phyloP scores from a whole-genome alignment of 2,329 filamentous ascomycete genomes.

The Elsinoe ampelina region DNA sequence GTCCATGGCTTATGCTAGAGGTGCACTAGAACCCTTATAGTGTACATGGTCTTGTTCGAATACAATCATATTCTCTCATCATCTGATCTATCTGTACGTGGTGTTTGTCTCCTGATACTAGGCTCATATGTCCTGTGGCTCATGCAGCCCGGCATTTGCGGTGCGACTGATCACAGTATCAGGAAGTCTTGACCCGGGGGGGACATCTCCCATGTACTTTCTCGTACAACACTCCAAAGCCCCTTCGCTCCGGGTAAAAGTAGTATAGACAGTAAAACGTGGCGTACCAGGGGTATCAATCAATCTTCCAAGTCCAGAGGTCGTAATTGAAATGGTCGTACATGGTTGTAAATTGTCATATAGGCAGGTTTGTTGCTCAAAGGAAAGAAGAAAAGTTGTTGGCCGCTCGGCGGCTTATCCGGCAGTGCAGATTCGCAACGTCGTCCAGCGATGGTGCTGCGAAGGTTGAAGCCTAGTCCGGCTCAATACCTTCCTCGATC shows the following conservation, averaged over 20 bases:
- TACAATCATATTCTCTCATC: too few species aligned
- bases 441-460: background rate
- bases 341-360: background rate
- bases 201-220: too few species aligned
- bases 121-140: too few species aligned
- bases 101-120: too few species aligned
- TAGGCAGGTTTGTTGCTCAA: background rate
- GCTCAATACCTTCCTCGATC: constrained; percentile 37
- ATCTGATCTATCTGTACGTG: too few species aligned
- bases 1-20: too few species aligned
- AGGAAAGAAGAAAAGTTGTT: background rate
- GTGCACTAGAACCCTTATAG: too few species aligned
- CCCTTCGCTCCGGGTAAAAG: background rate
- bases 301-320: background rate
- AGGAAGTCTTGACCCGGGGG: too few species aligned
- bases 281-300: constrained; percentile 3
- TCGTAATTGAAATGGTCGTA: constrained; percentile 5
- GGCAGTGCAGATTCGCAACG: background rate
- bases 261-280: background rate
- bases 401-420: background rate
- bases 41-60: too few species aligned
- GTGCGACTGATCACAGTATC: too few species aligned
- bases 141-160: too few species aligned
- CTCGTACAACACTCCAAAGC: too few species aligned
- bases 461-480: constrained; percentile 22